Evolutionary conservation across 2,329 filamentous ascomycete genomes (phyloP).

Genomic region (Phyllosticta citriasiana): DNA sequence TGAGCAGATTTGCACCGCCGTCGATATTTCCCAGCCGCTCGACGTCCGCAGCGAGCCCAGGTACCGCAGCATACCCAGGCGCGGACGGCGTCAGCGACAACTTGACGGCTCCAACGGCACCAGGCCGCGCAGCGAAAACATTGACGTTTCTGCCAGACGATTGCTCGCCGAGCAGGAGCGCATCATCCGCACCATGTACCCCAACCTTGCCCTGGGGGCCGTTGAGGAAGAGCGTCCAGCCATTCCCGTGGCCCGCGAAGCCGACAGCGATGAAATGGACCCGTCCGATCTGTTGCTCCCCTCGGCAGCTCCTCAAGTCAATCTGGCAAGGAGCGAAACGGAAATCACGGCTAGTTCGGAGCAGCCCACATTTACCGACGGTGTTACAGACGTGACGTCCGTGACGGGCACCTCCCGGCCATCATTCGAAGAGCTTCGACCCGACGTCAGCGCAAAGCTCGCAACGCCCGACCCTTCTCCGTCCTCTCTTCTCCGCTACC

Average conservation of each 20-base stretch:
- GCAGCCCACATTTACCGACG: neutral
- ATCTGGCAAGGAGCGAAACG: neutral
- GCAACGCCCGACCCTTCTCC: slow-evolving; percentile 15
- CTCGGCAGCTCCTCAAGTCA: neutral
- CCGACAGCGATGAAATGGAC: slow-evolving; percentile 28
- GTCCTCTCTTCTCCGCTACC: slow-evolving; percentile 34
- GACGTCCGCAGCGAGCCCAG: slow-evolving; percentile 44
- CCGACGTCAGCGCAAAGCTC: neutral
- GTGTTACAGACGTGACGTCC: neutral
- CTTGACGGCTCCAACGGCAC: slow-evolving; percentile 18
- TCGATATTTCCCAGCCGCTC: slow-evolving; percentile 55
- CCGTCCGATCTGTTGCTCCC: slow-evolving; percentile 19
- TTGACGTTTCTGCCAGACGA: slow-evolving; percentile 26
- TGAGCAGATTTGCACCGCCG: slow-evolving; percentile 55
- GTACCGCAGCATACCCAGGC: slow-evolving; percentile 38
- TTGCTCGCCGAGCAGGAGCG: slow-evolving; percentile 40
- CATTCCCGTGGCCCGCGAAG: slow-evolving; percentile 15
- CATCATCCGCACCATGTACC: slow-evolving; percentile 38
- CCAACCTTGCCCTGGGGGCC: slow-evolving; percentile 26
- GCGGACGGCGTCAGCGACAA: slow-evolving; percentile 28
- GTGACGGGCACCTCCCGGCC: neutral
- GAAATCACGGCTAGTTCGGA: neutral
- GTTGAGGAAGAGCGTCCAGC: slow-evolving; percentile 8
- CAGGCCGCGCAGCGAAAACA: slow-evolving; percentile 16
- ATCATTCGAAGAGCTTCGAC: neutral